A percentile compares a stretch with the other conserved stretches of the same genome.
These are phyloP conservation scores for Iodosphaeria phyllophila DNA, from an alignment of 2,329 filamentous ascomycete species.

Conservation along the genomic window DNA sequence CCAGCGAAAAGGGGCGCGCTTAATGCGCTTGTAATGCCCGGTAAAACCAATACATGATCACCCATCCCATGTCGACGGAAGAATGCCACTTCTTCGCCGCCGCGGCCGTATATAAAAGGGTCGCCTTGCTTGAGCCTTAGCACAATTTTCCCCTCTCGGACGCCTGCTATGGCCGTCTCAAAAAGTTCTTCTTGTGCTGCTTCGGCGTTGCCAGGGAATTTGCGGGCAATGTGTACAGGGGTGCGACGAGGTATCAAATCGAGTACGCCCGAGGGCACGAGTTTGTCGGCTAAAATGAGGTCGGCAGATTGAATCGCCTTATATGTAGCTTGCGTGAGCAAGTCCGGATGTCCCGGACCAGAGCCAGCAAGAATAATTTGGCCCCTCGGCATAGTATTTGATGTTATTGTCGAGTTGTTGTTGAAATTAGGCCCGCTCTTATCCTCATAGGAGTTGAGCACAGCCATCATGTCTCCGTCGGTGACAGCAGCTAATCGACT, in stretches of 20 bases:
- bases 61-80: constrained; percentile 56
- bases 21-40: constrained; percentile 78
- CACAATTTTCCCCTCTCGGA: constrained; percentile 51
- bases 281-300: constrained; percentile 70
- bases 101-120: constrained; percentile 87
- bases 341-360: constrained; percentile 79
- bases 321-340: constrained; percentile 69
- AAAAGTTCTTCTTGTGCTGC: constrained; percentile 81
- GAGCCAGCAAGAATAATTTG: constrained; percentile 78
- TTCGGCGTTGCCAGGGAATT: constrained; percentile 95
- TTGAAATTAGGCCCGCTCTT: constrained; percentile 5
- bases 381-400: constrained; percentile 22
- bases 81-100: constrained; percentile 79
- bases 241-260: constrained; percentile 82
- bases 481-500: constrained; percentile 61
- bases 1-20: constrained; percentile 74
- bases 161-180: constrained; percentile 52
- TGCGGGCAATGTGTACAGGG: constrained; percentile 78
- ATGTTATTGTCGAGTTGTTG: constrained; percentile 4
- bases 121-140: constrained; percentile 90
- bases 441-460: constrained; percentile 53
- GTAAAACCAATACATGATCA: constrained; percentile 50
- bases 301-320: constrained; percentile 59
- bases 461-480: constrained; percentile 57
- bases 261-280: constrained; percentile 68